These are phyloP conservation scores for Jamesozyma gamospora DNA, from an alignment of 805 yeast genomes.

Conservation along the genomic window DNA sequence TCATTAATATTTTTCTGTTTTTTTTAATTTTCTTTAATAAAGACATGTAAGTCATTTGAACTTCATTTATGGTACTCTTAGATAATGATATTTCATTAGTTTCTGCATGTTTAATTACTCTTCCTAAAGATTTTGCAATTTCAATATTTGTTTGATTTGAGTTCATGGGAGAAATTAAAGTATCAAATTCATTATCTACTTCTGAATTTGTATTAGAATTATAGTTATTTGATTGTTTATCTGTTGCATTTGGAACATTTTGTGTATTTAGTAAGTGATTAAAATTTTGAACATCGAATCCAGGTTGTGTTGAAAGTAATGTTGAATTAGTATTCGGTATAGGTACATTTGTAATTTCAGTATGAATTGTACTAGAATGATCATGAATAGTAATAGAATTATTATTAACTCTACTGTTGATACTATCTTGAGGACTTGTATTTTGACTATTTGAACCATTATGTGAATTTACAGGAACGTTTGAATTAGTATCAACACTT, in stretches of 20 bases:
- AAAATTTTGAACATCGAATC: constrained; percentile 13
- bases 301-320: not conserved
- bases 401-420: not conserved
- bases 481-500: not conserved
- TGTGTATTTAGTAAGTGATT: constrained; percentile 8
- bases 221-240: not conserved
- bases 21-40: constrained; percentile 19
- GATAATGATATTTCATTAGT: constrained; percentile 23
- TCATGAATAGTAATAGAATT: not conserved
- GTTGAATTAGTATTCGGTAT: not conserved
- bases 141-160: constrained; percentile 20
- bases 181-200: not conserved
- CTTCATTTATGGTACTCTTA: constrained; percentile 19
- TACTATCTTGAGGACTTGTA: not conserved
- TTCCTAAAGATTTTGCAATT: constrained; percentile 26
- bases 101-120: constrained; percentile 23
- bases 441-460: not conserved
- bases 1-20: constrained; percentile 9
- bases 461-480: not conserved
- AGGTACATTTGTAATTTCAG: not conserved
- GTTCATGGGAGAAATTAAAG: constrained; percentile 1
- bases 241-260: not conserved
- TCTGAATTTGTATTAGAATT: not conserved
- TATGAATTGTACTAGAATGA: not conserved
- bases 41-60: constrained; percentile 17